Base-by-base conservation (phyloP, 176 grass and related monocot genomes). In the Pharus latifolius region DNA sequence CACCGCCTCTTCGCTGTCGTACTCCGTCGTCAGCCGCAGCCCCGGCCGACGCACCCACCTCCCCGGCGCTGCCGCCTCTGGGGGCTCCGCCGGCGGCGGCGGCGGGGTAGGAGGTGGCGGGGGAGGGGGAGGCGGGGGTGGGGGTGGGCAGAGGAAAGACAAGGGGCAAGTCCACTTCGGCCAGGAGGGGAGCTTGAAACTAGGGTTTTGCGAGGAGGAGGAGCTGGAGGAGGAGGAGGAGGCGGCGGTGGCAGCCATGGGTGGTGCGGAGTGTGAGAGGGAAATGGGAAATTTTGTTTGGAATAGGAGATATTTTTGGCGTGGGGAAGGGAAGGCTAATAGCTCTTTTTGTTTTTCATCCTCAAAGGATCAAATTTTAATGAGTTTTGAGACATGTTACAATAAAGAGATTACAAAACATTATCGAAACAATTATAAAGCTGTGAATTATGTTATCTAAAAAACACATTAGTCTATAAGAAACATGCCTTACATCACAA, bases 11-110 rank as follows among this genome's bases (percentile, higher is more conserved):
- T 77, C 84, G 84, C 87, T 99, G 41, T 94, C 90, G 75, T 91
- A 99, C 60, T 94, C 95, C 54, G 87, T 78, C 49, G 95, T 94
- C 75, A 92, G 72, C 23, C 95, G 72, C 61, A 94, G 56, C 2
- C 53, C 47, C 16, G 87, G 90, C 0, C 67, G 55, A 38, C 78
- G 19, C 58, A 25, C 59, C 60, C 38, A 66, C 34, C 44, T 17
- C 10, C 23, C 33, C 3, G 27, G 10, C 0, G 65, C 41, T 33
- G 67, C 56, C 26, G 72, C 38, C 42, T 76, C 56, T 37, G 63
- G 35, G 8, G 70, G 28, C 12, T 57, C 64, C 11, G 61, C 46
- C 2, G 72, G 47, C 1, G 82, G 53, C 1, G 79, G 57, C 13
- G 56, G 27, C 0, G 74, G 56, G 14, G 77, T 43, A 2, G 56